Base-by-base conservation (phyloP, 257 asterid species). In the Primulina eburnea region DNA sequence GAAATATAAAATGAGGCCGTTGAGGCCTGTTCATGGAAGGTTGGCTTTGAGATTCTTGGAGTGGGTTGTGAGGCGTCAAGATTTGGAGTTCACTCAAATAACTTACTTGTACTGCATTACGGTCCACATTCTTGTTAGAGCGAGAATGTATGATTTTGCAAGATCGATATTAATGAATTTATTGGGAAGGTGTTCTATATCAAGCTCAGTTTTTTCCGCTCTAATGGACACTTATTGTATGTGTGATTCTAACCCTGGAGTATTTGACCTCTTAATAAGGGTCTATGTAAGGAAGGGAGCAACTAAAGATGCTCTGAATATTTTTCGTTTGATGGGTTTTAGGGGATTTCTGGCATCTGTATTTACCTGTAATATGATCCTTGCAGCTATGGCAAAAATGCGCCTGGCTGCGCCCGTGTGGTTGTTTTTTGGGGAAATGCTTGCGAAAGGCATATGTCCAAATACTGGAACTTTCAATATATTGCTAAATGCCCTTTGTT, bases 241-340 rank as follows among this genome's bases (percentile, higher is more conserved):
- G 57, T 93, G 97, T 77, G 86, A 84, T 65, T 90, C 98, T 10
- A 93, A 83, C 86, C 96, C 97, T 76, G 86, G 92, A 62, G 94
- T 93, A 77, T 93, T 90, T 80, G 98, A 93, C 75, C 71, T 93
- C 73, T 81, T 93, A 70, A 85, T 90, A 10, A 89, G 96, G 84
- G 85, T 84, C 76, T 85, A 87, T 81, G 81, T 86, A 12, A 80
- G 79, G 75, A 81, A 80, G 47, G 85, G 88, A 35, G 72, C 75
- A 62, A 62, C 67, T 52, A 30, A 74, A 69, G 89, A 83, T 67
- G 98, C 98, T 47, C 6, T 87, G 63, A 84, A 78, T 77, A 76
- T 73, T 53, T 82, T 89, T 64, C 82, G 78, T 60, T 81, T 85
- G 79, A 89, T 90, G 93, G 77, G 92, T 33, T 67, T 21, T 53